Conservation (phyloP, 148 eudicot genomes). For the Persicaria tinctoria region DNA sequence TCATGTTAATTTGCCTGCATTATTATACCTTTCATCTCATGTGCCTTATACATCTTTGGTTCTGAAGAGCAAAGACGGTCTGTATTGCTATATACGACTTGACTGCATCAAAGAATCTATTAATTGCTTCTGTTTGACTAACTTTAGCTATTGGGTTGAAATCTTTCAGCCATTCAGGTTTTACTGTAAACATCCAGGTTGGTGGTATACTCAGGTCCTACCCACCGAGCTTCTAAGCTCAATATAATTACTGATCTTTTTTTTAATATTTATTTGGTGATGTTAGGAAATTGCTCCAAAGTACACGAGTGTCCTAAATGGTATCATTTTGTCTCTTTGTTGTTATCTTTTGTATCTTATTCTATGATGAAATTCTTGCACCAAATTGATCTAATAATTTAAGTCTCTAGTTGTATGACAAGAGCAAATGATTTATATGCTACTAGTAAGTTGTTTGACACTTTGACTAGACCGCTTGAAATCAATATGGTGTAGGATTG, state of each 20-base stretch:
- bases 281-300: constrained; percentile 84
- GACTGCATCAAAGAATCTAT: constrained; percentile 54
- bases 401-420: not conserved
- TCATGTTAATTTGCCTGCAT: not conserved
- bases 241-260: not conserved
- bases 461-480: not conserved
- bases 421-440: not conserved
- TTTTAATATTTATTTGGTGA: not conserved
- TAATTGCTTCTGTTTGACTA: constrained; percentile 81
- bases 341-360: not conserved
- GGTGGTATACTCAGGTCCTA: not conserved
- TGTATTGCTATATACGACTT: constrained; percentile 58
- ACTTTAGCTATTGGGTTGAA: constrained; percentile 78
- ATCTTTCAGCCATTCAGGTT: constrained; percentile 89
- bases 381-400: not conserved
- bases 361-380: not conserved
- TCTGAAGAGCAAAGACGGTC: too few species aligned
- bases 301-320: constrained; percentile 83
- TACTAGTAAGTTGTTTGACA: not conserved
- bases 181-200: constrained; percentile 93
- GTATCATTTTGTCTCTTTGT: constrained; percentile 25
- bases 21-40: not conserved
- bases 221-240: not conserved
- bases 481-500: constrained; percentile 39
- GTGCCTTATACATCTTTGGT: too few species aligned